These are phyloP conservation scores for Tuctoria greenei DNA, from an alignment of 176 grass and related monocot genomes.

Conservation along the genomic window DNA sequence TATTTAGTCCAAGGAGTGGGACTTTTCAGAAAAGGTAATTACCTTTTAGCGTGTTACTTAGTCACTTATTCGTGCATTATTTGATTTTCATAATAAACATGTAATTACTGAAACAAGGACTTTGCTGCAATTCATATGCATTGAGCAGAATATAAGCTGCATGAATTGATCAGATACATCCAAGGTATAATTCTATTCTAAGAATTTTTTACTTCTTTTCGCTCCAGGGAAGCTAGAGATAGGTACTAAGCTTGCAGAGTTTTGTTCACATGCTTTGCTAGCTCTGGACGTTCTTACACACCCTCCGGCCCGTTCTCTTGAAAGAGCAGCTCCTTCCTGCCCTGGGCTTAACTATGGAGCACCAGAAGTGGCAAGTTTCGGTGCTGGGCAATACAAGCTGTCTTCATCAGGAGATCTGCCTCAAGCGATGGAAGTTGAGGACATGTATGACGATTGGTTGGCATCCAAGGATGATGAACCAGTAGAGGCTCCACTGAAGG, in stretches of 20 bases:
- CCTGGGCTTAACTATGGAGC: conserved; percentile 23
- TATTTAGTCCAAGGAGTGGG: conserved; percentile 73
- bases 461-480: conserved; percentile 46
- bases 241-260: conserved; percentile 57
- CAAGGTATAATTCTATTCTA: neutral
- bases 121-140: conserved; percentile 4
- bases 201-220: conserved; percentile 27
- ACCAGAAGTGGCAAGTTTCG: conserved; percentile 27
- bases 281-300: conserved; percentile 86
- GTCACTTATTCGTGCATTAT: neutral
- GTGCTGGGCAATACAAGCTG: conserved; percentile 8
- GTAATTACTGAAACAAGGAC: conserved; percentile 5
- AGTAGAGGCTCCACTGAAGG: conserved; percentile 10
- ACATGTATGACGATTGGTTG: conserved; percentile 56
- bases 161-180: neutral
- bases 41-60: conserved; percentile 11
- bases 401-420: conserved; percentile 14
- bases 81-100: conserved; percentile 2
- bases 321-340: conserved; percentile 33
- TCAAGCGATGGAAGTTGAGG: conserved; percentile 45
- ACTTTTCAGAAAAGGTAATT: conserved; percentile 77
- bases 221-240: conserved; percentile 76
- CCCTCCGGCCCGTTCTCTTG: conserved; percentile 65
- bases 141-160: neutral
- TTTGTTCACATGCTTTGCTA: conserved; percentile 63